A percentile compares a stretch with the other conserved stretches of the same genome.
phyloP scores from a whole-genome alignment of 2,329 filamentous ascomycete genomes.

The Huntiella savannae region DNA sequence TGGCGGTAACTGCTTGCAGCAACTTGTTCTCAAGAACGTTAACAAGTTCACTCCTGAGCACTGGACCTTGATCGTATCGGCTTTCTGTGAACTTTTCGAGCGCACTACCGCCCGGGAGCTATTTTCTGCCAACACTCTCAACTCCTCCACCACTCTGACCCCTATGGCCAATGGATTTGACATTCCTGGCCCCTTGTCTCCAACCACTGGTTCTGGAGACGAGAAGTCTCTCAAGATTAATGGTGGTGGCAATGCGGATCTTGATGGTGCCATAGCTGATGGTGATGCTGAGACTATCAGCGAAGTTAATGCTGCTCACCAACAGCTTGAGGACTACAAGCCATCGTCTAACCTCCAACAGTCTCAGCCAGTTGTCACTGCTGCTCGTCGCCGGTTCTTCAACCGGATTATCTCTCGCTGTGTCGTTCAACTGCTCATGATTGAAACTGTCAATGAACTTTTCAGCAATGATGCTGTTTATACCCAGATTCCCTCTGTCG shows the following conservation, averaged over 20 bases:
- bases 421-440: constrained; percentile 94
- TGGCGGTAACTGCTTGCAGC: constrained; percentile 92
- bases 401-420: constrained; percentile 99
- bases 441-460: constrained; percentile 95
- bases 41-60: constrained; percentile 72
- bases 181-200: constrained; percentile 27
- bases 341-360: constrained; percentile 60
- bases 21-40: constrained; percentile 91
- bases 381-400: constrained; percentile 84
- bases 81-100: constrained; percentile 90
- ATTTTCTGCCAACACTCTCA: constrained; percentile 60
- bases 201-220: constrained; percentile 21
- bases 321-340: constrained; percentile 62
- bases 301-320: constrained; percentile 9
- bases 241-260: constrained; percentile 20
- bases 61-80: constrained; percentile 86
- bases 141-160: constrained; percentile 31
- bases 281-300: constrained; percentile 10
- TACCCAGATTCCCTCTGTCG: constrained; percentile 70
- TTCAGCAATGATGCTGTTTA: constrained; percentile 97
- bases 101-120: constrained; percentile 87
- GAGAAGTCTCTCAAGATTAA: constrained; percentile 44
- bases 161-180: constrained; percentile 33
- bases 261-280: constrained; percentile 11
- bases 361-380: constrained; percentile 80